Base-by-base conservation (phyloP, 2,329 filamentous ascomycete species). In the Waltergamsia citrina region DNA sequence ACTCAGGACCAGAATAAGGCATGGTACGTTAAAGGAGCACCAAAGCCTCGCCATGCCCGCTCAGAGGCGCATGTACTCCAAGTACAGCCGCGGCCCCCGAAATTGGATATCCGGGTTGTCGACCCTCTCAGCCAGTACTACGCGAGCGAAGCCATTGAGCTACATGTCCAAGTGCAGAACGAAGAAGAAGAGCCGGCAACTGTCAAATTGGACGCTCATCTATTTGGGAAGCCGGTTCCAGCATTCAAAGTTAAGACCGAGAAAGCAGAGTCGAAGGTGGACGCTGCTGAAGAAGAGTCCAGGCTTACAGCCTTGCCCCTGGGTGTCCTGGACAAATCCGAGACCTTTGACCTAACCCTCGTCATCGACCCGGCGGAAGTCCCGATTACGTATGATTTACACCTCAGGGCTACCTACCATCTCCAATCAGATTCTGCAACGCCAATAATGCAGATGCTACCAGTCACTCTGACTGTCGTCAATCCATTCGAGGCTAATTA, bases 401-500 rank as follows among this genome's bases (percentile, higher is more conserved):
- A 80, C 18, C 57, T 94, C 30, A 80, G 78, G 43, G 77, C 82
- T 2, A 68, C 76, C 6, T 98, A 98, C 52, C 77, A 83, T 47
- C 67, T 96, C 2, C 65, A 78, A 3, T 83, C 84, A 6, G 88
- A 96, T 50, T 65, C 78, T 1, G 81, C 83, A 33, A 94, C 87
- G 2, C 79, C 81, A 2, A 81, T 96, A 25, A 76, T 79, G 24
- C 90, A 93, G 54, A 74, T 71, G 3, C 60, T 81, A 16, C 68
- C 75, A 2, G 69, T 83, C 25, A 78, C 81, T 34, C 56, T 96
- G 5, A 72, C 77, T 24, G 71, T 95, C 36, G 76, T 85, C 35
- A 80, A 78, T 32, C 86, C 90, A 0, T 96, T 98, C 47, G 87
- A 94, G 58, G 85, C 87, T 12, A 92, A 84, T 48, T 95, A 94